Evolutionary conservation across 257 asterid species (phyloP).

Genomic region (Nicotiana noctiflora): DNA sequence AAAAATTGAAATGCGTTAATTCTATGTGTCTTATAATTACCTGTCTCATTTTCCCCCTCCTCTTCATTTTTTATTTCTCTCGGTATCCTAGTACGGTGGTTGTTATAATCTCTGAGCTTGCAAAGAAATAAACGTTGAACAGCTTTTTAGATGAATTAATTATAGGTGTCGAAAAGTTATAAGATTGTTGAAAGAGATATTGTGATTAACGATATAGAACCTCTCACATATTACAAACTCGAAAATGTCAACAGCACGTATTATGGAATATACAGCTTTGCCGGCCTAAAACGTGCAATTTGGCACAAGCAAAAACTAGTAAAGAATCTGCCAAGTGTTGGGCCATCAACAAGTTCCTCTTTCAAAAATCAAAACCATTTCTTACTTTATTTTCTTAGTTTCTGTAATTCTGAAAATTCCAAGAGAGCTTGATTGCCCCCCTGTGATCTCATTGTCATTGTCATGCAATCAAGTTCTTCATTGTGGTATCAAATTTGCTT

Average conservation of each 20-base stretch:
- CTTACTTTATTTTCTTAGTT: background rate
- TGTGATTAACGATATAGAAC: background rate
- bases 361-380: background rate
- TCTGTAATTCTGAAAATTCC: constrained; percentile 6
- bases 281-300: constrained; percentile 8
- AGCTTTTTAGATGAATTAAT: background rate
- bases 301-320: background rate
- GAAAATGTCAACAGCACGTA: background rate
- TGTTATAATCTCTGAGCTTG: too few relatives aligned
- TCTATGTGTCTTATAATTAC: background rate
- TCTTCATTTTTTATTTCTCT: too few relatives aligned
- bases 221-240: background rate
- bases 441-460: constrained; percentile 7
- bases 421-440: constrained; percentile 7
- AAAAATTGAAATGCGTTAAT: background rate
- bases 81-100: too few relatives aligned
- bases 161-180: too few relatives aligned
- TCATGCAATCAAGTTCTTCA: background rate
- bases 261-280: background rate
- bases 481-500: background rate
- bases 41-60: too few relatives aligned
- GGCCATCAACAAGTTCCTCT: constrained; percentile 5
- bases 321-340: constrained; percentile 25
- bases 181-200: background rate
- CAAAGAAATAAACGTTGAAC: background rate